Base-by-base conservation (phyloP, 1,284 basidiomycete species). In the Paramarasmius palmivorus region DNA sequence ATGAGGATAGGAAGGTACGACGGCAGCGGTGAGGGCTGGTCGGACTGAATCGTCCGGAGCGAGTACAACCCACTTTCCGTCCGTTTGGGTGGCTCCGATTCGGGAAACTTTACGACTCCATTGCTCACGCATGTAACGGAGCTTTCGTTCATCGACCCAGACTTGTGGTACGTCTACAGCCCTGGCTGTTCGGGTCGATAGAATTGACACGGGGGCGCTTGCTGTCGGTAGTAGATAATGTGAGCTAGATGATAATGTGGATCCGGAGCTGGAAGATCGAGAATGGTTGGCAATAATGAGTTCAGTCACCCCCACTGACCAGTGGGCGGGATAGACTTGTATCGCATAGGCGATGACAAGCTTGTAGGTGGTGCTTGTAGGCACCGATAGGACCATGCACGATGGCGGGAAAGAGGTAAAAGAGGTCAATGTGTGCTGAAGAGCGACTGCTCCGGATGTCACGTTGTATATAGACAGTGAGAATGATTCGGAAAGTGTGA, bases 31-130 rank as follows among this genome's bases (percentile, higher is more conserved):
- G 38, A 66, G 63, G 39, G 65, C 61, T 36, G 66, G 57, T 15
- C 20, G 57, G 26, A 59, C 61, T 5, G 63, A 58, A 37, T 82
- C 76, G 1, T 75, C 82, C 5, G 88, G 82, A 7, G 86, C 89
- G 42, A 92, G 75, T 8, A 92, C 84, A 45, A 92, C 82, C 86
- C 88, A 92, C 71, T 89, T 90, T 7, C 90, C 90, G 61, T 92
- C 90, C 7, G 89, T 90, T 62, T 89, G 83, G 14, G 79, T 84
- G 57, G 83, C 86, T 19, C 83, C 80, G 29, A 92, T 83, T 14
- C 75, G 72, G 36, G 73, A 69, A 12, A 92, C 79, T 65, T 89
- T 90, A 55, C 88, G 84, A 22, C 77, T 75, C 86, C 88, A 91
- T 60, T 90, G 90, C 58, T 85, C 84, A 36, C 80, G 81, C 72